Conservation (phyloP, 345 rosid genomes). For the Gossypioides kirkii region DNA sequence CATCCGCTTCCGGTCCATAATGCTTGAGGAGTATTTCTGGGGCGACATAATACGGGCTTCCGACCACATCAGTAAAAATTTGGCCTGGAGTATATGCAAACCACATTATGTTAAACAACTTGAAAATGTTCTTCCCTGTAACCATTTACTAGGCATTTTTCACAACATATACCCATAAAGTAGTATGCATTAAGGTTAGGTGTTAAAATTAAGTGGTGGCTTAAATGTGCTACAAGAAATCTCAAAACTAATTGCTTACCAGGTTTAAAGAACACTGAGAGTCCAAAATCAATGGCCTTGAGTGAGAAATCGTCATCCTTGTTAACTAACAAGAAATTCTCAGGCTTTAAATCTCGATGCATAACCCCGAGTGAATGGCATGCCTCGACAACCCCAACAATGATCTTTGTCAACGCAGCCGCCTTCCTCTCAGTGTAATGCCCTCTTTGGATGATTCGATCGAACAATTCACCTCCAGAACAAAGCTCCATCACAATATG, state of each 20-base stretch:
- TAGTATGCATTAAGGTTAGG: neutral
- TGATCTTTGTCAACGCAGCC: slow-evolving; percentile 86
- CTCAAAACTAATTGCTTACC: slow-evolving; percentile 33
- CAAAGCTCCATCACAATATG: slow-evolving; percentile 99
- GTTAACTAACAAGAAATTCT: slow-evolving; percentile 93
- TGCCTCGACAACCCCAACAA: slow-evolving; percentile 93
- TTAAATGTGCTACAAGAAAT: neutral
- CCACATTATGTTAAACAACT: slow-evolving; percentile 11
- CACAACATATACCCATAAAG: neutral
- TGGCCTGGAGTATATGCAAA: slow-evolving; percentile 51
- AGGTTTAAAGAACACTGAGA: slow-evolving; percentile 95
- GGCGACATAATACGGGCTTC: slow-evolving; percentile 95
- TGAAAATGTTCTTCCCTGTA: neutral
- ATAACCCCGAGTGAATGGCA: slow-evolving; percentile 97
- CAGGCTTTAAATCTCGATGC: slow-evolving; percentile 98
- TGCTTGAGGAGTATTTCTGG: slow-evolving; percentile 92
- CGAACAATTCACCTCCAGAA: slow-evolving; percentile 90
- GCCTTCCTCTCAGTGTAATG: slow-evolving; percentile 97
- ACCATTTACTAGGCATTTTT: too few species aligned
- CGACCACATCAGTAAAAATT: slow-evolving; percentile 89
- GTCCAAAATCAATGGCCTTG: slow-evolving; percentile 97
- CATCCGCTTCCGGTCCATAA: slow-evolving; percentile 30
- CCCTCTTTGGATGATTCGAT: slow-evolving; percentile 92
- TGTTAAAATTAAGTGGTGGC: neutral
- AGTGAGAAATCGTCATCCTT: slow-evolving; percentile 96